phyloP scores from a whole-genome alignment of 164 flowering plant species.

The Tetrastigma voinierianum region DNA sequence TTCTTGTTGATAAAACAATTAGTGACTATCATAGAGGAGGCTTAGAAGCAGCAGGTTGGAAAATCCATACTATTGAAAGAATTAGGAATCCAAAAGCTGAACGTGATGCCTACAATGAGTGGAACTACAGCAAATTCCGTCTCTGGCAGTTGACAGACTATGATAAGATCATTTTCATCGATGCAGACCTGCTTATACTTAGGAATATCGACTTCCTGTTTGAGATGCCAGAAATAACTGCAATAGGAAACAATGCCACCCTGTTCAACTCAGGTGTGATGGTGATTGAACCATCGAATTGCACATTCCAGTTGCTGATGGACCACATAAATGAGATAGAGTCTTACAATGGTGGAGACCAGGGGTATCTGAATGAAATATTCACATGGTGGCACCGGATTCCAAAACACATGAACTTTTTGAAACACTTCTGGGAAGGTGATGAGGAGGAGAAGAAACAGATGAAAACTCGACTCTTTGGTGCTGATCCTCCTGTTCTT shows the following conservation, averaged over 20 bases:
- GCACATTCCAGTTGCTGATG: slow-evolving; percentile 83
- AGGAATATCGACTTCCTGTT: slow-evolving; percentile 83
- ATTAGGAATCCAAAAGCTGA: slow-evolving; percentile 68
- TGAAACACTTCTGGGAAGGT: slow-evolving; percentile 88
- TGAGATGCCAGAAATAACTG: slow-evolving; percentile 86
- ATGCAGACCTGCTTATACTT: slow-evolving; percentile 86
- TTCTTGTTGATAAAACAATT: slow-evolving; percentile 68
- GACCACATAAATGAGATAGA: slow-evolving; percentile 81
- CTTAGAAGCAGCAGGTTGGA: slow-evolving; percentile 51
- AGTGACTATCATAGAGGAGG: slow-evolving; percentile 53
- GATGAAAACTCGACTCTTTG: slow-evolving; percentile 68
- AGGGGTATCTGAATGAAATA: slow-evolving; percentile 85
- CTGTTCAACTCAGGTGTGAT: slow-evolving; percentile 94
- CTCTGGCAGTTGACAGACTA: slow-evolving; percentile 95
- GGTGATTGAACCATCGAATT: slow-evolving; percentile 90
- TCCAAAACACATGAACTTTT: slow-evolving; percentile 88
- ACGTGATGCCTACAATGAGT: slow-evolving; percentile 81
- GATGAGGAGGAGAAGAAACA: slow-evolving; percentile 70
- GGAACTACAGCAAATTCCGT: slow-evolving; percentile 95
- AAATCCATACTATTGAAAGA: slow-evolving; percentile 48
- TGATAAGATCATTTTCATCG: slow-evolving; percentile 87
- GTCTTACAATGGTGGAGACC: slow-evolving; percentile 95
- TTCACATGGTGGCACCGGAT: slow-evolving; percentile 98
- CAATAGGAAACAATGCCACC: slow-evolving; percentile 82
- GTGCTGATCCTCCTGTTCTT: slow-evolving; percentile 80